Evolutionary conservation across 1,284 basidiomycete species (phyloP), one percentile per base, ranked within the genome.

Genomic region (Fomitiporia mediterranea): DNA sequence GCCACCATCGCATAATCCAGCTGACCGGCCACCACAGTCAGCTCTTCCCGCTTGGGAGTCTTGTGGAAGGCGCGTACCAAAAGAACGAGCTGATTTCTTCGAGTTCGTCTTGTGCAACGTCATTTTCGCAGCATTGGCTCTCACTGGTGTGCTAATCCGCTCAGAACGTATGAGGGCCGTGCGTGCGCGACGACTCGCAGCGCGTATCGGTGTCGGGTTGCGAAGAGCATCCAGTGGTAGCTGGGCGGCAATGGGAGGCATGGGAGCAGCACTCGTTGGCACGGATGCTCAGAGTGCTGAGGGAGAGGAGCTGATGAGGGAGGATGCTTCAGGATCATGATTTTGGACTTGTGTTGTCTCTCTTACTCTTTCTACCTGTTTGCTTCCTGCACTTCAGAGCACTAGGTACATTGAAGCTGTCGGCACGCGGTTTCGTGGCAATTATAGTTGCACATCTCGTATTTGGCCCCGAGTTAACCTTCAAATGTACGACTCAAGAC

Each of bases 101-200:
- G 91, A 95, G 68, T 96, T 95, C 68, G 73, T 94, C 2, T 89
- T 83, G 32, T 84, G 86, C 67, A 96, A 94, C 67, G 63, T 90
- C 37, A 66, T 87, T 5, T 83, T 96, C 65, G 83, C 83, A 1
- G 70, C 79, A 1, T 69, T 88, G 6, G 83, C 89, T 0, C 69
- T 92, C 17, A 71, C 76, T 3, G 71, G 91, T 17, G 75, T 91
- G 46, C 76, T 87, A 51, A 76, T 83, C 54, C 78, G 92, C 49
- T 83, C 84, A 34, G 82, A 80, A 60, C 78, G 82, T 58, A 72
- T 91, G 59, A 82, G 86, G 51, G 75, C 82, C 13, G 72, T 84
- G 60, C 90, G 92, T 58, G 88, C 92, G 53, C 78, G 89, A 55
- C 82, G 87, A 65, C 72, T 96, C 43, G 92, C 91, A 42, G 91